Evolutionary conservation across 2,329 filamentous ascomycete genomes (phyloP).

Genomic region (Colletotrichum australisinense): DNA sequence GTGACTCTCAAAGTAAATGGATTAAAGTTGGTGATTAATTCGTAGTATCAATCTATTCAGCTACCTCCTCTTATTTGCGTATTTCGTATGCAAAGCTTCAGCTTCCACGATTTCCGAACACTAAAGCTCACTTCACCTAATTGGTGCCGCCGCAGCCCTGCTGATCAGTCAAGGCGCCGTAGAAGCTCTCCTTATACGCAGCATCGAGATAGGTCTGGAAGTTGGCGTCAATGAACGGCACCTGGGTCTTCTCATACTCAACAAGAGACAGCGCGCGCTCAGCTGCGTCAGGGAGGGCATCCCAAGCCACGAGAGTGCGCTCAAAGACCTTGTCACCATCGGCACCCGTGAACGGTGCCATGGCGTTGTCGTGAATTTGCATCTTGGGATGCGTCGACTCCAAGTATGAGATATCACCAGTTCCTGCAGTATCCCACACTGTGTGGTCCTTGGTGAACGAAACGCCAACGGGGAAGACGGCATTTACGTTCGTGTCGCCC

Average conservation of each 20-base stretch:
- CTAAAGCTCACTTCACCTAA: neutral
- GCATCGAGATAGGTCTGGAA: slow-evolving; percentile 9
- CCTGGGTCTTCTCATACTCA: slow-evolving; percentile 9
- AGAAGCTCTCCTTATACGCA: neutral
- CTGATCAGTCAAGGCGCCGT: neutral
- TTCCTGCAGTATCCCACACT: neutral
- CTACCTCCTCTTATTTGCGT: too few species aligned
- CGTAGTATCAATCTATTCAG: too few species aligned
- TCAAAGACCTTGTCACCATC: neutral
- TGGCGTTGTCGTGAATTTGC: neutral
- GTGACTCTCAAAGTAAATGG: too few species aligned
- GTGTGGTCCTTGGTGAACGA: neutral
- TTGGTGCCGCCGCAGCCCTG: neutral
- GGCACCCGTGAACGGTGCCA: neutral
- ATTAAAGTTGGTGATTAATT: too few species aligned
- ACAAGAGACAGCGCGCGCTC: neutral
- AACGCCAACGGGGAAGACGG: neutral
- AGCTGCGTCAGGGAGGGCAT: neutral
- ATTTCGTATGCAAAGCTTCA: too few species aligned
- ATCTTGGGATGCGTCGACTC: neutral
- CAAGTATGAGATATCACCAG: neutral
- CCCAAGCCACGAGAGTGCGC: slow-evolving; percentile 4
- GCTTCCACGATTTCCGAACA: too few species aligned
- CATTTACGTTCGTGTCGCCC: neutral
- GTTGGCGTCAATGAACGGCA: slow-evolving; percentile 1